These are phyloP conservation scores for Acacia confusa DNA, from an alignment of 306 rosid species.

Conservation along the genomic window DNA sequence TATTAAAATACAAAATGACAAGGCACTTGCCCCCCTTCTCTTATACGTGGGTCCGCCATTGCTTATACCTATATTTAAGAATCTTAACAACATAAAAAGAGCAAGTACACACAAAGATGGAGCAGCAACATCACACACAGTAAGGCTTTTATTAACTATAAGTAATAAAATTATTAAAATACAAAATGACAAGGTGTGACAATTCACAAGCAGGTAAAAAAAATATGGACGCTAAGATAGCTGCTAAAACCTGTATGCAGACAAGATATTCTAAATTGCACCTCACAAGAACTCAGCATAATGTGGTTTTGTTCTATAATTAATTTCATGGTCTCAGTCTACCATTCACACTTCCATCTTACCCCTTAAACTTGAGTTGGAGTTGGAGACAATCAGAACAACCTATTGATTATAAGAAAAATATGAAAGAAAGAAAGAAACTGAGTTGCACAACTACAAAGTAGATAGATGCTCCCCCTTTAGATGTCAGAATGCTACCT, in stretches of 20 bases:
- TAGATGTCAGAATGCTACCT: slow-evolving; percentile 51
- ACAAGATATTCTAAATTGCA: not conserved
- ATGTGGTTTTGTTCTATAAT: not conserved
- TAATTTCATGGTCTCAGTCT: not conserved
- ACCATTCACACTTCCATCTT: not conserved
- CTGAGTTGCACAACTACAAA: not conserved
- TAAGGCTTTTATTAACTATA: not conserved
- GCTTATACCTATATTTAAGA: not conserved
- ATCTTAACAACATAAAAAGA: not conserved
- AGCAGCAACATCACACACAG: not conserved
- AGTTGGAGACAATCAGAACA: not conserved
- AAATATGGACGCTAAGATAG: not conserved
- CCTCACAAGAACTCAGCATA: not conserved
- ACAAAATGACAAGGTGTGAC: not conserved
- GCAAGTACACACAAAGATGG: too few species aligned
- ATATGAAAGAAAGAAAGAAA: not conserved
- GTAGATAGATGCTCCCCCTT: not conserved
- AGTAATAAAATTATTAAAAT: not conserved
- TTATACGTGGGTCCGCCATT: too few species aligned
- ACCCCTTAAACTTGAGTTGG: not conserved
- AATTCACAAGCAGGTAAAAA: not conserved
- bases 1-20: not conserved
- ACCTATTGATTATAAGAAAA: not conserved
- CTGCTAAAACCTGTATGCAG: not conserved
- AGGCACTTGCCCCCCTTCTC: too few species aligned